Base-by-base conservation (phyloP, 176 grass and related monocot genomes). In the Rhynchospora pubera region DNA sequence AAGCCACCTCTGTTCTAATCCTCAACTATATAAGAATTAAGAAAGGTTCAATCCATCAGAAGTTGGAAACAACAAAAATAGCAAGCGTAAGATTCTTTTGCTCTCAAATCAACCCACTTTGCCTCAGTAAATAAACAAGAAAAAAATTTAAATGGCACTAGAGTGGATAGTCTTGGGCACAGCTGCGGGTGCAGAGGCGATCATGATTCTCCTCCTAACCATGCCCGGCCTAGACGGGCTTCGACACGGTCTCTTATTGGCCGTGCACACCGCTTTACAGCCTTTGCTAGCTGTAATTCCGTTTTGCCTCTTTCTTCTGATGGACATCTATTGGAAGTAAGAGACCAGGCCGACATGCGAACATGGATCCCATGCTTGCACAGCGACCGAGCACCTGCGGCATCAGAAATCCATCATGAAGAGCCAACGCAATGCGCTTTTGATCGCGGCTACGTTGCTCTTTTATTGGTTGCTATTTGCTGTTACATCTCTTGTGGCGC, bases 301-400 rank as follows among this genome's bases (percentile, higher is more conserved):
- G 60, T 97, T 97, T 88, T 97, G 93, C 71, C 80, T 97, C 55
- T 97, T 97, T 86, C 91, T 97, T 19, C 78, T 91, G 21, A 80
- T 91, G 83, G 93, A 97, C 84, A 97, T 97, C 72, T 97, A 93
- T 78, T 97, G 94, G 94, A 97, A 97, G 87, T 97, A 97, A 84
- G 94, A 97, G 89, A 97, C 44, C 8, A 82, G 87, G 13, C 91
- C 91, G 65, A 86, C 79, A 57, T 93, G 94, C 85, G 79, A 79
- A 80, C 83, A 91, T 57, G 91, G 91, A 32, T 75, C 47, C 22
- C 77, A 86, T 84, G 70, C 86, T 24, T 97, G 94, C 91, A 91
- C 94, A 7, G 83, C 91, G 0, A 47, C 89, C 26, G 91, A 97
- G 84, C 83, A 91, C 87, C 84, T 91, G 67, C 89, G 89, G 67